Percentiles rank a stretch among this genome's conserved stretches.
These are phyloP conservation scores for Nymphaea colorata DNA, from an alignment of 164 flowering plant species.

Conservation along the genomic window DNA sequence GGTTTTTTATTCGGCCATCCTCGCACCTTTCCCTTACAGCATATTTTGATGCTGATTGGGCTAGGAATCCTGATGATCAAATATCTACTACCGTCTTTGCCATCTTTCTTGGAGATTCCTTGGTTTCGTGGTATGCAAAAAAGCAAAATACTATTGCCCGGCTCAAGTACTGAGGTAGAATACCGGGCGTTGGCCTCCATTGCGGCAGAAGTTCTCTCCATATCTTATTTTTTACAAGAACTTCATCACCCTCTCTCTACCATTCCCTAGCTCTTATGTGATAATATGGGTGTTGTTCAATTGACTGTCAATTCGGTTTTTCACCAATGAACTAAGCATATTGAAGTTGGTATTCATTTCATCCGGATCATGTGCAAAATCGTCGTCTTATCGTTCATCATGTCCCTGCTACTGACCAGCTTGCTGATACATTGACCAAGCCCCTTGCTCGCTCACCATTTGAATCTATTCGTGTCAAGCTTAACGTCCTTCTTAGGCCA, in stretches of 20 bases:
- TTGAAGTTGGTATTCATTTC: not conserved
- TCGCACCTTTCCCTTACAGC: not conserved
- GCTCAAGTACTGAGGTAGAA: slow-evolving; percentile 1
- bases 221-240: not conserved
- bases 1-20: not conserved
- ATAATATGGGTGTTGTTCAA: not conserved
- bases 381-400: too few relatives aligned
- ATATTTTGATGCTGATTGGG: not conserved
- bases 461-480: too few relatives aligned
- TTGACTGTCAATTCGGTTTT: not conserved
- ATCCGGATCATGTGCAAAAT: not conserved
- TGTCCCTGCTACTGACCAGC: too few relatives aligned
- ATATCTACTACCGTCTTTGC: not conserved
- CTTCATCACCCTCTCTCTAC: not conserved
- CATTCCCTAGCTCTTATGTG: not conserved
- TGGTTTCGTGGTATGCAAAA: not conserved
- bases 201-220: not conserved
- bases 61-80: not conserved
- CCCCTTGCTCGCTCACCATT: too few relatives aligned
- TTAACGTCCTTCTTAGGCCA: too few relatives aligned
- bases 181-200: not conserved
- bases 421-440: too few relatives aligned
- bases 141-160: not conserved
- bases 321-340: not conserved
- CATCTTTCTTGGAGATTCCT: not conserved